These are phyloP conservation scores for Cadophora sp. DNA, from an alignment of 2,329 filamentous ascomycete genomes.

Conservation along the genomic window DNA sequence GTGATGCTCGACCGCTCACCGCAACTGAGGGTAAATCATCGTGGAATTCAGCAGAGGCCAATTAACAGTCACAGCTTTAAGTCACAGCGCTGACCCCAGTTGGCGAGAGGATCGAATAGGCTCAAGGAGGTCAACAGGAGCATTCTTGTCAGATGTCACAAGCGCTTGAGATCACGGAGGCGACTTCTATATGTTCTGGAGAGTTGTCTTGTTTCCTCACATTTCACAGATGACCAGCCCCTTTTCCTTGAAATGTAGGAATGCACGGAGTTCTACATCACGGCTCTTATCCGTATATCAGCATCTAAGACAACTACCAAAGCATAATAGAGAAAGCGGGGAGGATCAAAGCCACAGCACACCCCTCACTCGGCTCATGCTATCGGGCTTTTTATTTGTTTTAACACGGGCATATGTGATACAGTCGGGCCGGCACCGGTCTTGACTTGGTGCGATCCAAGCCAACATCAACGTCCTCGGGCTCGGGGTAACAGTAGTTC, in stretches of 20 bases:
- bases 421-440: too few relatives aligned
- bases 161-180: slow-evolving; percentile 3
- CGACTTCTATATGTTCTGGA: slow-evolving; percentile 10
- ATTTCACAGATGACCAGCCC: background rate
- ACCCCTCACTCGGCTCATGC: slow-evolving; percentile 11
- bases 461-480: background rate
- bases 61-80: slow-evolving; percentile 27
- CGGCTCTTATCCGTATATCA: background rate
- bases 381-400: background rate
- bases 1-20: slow-evolving; percentile 18
- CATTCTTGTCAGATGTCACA: slow-evolving; percentile 26
- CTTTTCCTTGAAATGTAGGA: background rate
- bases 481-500: background rate
- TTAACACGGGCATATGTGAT: too few relatives aligned
- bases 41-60: slow-evolving; percentile 30
- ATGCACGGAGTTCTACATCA: too few relatives aligned
- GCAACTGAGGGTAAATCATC: slow-evolving; percentile 27
- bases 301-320: slow-evolving; percentile 11
- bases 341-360: background rate
- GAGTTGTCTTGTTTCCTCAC: background rate
- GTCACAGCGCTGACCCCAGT: slow-evolving; percentile 25
- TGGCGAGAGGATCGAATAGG: slow-evolving; percentile 22
- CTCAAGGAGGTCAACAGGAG: slow-evolving; percentile 15
- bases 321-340: slow-evolving; percentile 3
- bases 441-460: background rate